A percentile compares a stretch with the other conserved stretches of the same genome.
Conservation (phyloP, 106 monocot genomes). For the Dioscorea dumetorum region DNA sequence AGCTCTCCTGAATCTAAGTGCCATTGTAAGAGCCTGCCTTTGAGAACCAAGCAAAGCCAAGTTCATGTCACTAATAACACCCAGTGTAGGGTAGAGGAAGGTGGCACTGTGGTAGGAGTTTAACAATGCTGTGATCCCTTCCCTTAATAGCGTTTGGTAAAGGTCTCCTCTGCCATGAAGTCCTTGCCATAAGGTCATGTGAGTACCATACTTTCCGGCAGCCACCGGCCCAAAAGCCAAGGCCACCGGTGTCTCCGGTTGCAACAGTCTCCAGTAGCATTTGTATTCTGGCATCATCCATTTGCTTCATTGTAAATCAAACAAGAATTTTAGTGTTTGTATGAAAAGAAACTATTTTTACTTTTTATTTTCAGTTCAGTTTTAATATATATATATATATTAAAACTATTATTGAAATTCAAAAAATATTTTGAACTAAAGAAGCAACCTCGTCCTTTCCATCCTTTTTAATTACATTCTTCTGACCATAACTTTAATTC, state of each 20-base stretch:
- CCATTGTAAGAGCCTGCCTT: constrained; percentile 20
- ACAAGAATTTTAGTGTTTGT: too few species aligned
- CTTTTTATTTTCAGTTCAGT: too few species aligned
- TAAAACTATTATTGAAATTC: too few species aligned
- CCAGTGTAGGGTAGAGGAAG: constrained; percentile 30
- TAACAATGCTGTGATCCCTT: constrained; percentile 45
- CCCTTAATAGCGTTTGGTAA: constrained; percentile 48
- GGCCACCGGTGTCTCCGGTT: constrained; percentile 42
- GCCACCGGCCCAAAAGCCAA: constrained; percentile 47
- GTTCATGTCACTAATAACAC: constrained; percentile 38
- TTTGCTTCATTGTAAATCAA: constrained; percentile 11
- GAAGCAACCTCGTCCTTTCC: too few species aligned
- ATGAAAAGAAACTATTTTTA: too few species aligned
- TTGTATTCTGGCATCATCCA: constrained; percentile 53
- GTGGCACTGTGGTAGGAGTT: constrained; percentile 48
- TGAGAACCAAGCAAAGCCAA: constrained; percentile 37
- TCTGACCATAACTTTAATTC: too few species aligned
- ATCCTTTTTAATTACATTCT: too few species aligned
- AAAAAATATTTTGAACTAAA: too few species aligned
- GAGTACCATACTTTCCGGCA: constrained; percentile 34
- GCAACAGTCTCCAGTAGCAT: constrained; percentile 60
- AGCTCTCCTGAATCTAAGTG: constrained; percentile 38
- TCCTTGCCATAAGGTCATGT: constrained; percentile 43
- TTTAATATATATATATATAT: too few species aligned
- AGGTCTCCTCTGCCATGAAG: constrained; percentile 44